Percentiles rank a stretch among this genome's conserved stretches.
phyloP scores from a whole-genome alignment of 768 basidiomycete genomes.

The Tephrocybe sp. region DNA sequence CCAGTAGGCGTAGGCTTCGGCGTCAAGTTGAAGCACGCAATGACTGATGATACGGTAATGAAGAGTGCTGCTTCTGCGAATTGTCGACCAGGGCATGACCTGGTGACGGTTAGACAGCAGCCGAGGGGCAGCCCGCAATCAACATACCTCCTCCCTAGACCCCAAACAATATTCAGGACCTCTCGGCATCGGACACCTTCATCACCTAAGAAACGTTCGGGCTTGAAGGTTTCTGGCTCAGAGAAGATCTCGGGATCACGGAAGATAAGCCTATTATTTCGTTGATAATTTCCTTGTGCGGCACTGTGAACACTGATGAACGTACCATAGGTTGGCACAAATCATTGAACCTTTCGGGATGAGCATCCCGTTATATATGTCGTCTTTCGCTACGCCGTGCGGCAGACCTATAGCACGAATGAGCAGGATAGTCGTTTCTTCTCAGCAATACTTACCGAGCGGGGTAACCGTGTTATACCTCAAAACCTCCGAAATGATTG shows the following conservation, averaged over 20 bases:
- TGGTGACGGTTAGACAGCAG: conserved; percentile 3
- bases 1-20: background rate
- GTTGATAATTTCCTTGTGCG: conserved; percentile 14
- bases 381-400: conserved; percentile 3
- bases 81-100: conserved; percentile 22
- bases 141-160: conserved; percentile 19
- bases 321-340: conserved; percentile 15
- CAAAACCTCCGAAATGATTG: conserved; percentile 22
- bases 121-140: background rate
- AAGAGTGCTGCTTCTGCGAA: conserved; percentile 22
- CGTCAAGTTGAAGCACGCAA: conserved; percentile 13
- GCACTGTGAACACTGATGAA: conserved; percentile 7
- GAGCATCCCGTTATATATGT: conserved; percentile 12
- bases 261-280: conserved; percentile 18
- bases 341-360: too few relatives aligned
- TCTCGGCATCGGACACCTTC: conserved; percentile 14
- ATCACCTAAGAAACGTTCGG: conserved; percentile 22
- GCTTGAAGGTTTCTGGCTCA: conserved; percentile 19
- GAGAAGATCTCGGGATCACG: conserved; percentile 20
- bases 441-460: conserved; percentile 17
- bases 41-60: conserved; percentile 18
- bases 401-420: conserved; percentile 7
- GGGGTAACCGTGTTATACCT: conserved; percentile 25
- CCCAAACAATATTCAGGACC: conserved; percentile 16
- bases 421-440: background rate